phyloP scores from a whole-genome alignment of 768 basidiomycete genomes.

The Psilocybe cubensis region DNA sequence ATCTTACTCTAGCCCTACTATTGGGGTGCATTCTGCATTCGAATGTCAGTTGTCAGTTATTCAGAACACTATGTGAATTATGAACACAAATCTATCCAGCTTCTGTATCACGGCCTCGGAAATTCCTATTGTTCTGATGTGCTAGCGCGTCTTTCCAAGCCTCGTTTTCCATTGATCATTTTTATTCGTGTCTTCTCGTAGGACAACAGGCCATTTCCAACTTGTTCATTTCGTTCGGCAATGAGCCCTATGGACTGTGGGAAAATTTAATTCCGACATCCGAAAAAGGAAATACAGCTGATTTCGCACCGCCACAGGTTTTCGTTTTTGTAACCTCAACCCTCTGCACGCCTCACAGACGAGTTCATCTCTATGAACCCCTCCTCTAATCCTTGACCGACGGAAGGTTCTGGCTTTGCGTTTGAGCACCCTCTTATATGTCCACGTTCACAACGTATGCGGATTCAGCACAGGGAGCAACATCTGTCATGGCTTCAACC shows the following conservation, averaged over 20 bases:
- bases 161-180: neutral
- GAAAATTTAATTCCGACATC: neutral
- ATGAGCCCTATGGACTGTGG: neutral
- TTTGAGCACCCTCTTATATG: slow-evolving; percentile 9
- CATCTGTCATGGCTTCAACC: slow-evolving; percentile 8
- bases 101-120: neutral
- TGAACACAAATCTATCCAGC: neutral
- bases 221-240: neutral
- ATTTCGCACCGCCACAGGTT: slow-evolving; percentile 3
- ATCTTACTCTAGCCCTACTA: neutral
- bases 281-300: slow-evolving; percentile 1
- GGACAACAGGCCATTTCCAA: neutral
- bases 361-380: slow-evolving; percentile 4
- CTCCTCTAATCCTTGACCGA: neutral
- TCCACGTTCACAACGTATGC: slow-evolving; percentile 24
- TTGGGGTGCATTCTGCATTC: neutral
- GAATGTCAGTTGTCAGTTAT: slow-evolving; percentile 2
- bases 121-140: neutral
- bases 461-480: slow-evolving; percentile 20
- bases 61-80: neutral
- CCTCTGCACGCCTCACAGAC: slow-evolving; percentile 1
- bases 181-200: neutral
- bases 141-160: neutral
- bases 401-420: neutral
- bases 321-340: neutral